phyloP scores from a whole-genome alignment of 208 protist species.

The Wallacemonas sp. region DNA sequence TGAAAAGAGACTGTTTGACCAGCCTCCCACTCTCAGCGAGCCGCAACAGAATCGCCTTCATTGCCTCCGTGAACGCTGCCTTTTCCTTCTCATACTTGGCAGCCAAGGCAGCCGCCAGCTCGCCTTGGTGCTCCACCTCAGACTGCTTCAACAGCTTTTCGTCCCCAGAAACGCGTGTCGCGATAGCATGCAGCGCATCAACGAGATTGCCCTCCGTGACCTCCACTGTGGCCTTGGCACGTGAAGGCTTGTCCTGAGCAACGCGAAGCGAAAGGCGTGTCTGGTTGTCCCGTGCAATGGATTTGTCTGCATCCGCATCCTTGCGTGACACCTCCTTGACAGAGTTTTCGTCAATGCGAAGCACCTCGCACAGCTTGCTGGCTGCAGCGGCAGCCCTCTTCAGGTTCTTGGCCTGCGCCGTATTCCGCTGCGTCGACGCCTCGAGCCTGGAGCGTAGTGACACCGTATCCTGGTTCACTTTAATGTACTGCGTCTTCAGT shows the following conservation, averaged over 20 bases:
- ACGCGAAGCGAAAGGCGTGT: conserved; percentile 15
- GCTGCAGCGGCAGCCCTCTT: conserved; percentile 28
- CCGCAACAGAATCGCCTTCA: conserved; percentile 53
- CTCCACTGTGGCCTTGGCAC: neutral
- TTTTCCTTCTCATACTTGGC: conserved; percentile 47
- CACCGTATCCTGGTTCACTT: conserved; percentile 30
- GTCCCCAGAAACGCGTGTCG: conserved; percentile 34
- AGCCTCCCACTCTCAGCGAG: conserved; percentile 59
- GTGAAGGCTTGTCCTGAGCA: conserved; percentile 13
- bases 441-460: conserved; percentile 50
- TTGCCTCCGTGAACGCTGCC: conserved; percentile 54
- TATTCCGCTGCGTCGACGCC: conserved; percentile 40
- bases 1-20: conserved; percentile 67
- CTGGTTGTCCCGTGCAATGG: neutral
- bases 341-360: conserved; percentile 17
- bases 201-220: conserved; percentile 60
- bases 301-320: conserved; percentile 15
- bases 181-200: conserved; percentile 49
- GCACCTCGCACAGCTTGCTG: conserved; percentile 3
- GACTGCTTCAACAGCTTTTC: conserved; percentile 29
- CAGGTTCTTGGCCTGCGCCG: conserved; percentile 22
- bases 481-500: conserved; percentile 47
- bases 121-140: conserved; percentile 31
- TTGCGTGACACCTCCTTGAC: conserved; percentile 22
- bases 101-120: conserved; percentile 34